Evolutionary conservation across 306 rosid genomes (phyloP).

Genomic region (Quercus berberidifolia): DNA sequence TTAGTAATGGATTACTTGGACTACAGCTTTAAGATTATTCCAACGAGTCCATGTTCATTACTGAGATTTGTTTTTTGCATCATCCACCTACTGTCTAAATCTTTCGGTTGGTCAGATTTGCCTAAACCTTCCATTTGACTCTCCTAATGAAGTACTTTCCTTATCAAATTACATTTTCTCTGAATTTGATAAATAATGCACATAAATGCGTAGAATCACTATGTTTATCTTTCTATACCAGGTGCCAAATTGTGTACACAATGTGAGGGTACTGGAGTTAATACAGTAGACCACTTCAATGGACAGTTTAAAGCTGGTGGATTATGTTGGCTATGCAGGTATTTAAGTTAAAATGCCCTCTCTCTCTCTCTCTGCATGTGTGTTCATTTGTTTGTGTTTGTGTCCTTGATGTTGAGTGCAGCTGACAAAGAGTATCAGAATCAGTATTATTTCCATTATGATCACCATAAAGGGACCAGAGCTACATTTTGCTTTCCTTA

Average conservation of each 20-base stretch:
- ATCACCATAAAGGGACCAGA: neutral
- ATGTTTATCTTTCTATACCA: slow-evolving; percentile 19
- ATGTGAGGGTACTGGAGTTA: slow-evolving; percentile 85
- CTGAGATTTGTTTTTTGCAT: neutral
- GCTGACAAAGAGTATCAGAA: neutral
- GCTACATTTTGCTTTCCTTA: neutral
- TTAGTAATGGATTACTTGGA: neutral
- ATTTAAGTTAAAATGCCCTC: slow-evolving; percentile 10
- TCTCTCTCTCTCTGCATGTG: neutral
- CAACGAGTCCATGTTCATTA: neutral
- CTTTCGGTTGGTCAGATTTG: neutral
- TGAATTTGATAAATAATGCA: neutral
- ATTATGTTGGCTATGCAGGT: slow-evolving; percentile 99
- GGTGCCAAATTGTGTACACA: slow-evolving; percentile 71
- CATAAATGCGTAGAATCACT: neutral
- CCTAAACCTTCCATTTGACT: neutral
- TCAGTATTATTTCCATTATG: neutral
- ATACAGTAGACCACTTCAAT: slow-evolving; percentile 85
- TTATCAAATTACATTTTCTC: neutral
- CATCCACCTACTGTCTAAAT: neutral
- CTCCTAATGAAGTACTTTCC: neutral
- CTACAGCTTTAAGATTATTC: neutral
- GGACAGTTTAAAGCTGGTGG: slow-evolving; percentile 93
- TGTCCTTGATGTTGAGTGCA: neutral
- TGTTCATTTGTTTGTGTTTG: neutral